A percentile compares a stretch with the other conserved stretches of the same genome.
phyloP scores from a whole-genome alignment of 2,329 filamentous ascomycete genomes.

The Calycina marina region DNA sequence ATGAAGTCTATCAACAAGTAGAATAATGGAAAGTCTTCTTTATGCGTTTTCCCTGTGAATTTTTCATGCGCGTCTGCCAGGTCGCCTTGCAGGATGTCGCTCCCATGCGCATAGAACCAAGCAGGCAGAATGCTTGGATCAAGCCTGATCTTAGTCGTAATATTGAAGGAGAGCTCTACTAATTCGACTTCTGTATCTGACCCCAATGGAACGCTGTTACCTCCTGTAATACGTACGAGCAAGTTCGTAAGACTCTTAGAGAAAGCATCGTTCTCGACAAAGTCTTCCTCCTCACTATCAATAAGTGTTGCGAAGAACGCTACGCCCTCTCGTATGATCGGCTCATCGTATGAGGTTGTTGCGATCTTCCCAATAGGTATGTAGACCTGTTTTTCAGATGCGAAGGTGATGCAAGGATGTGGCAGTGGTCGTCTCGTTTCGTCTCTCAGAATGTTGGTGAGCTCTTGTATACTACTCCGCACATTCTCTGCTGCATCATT shows the following conservation, averaged over 20 bases:
- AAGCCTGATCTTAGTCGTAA: slow-evolving; percentile 88
- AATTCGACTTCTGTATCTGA: slow-evolving; percentile 76
- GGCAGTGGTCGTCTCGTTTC: slow-evolving; percentile 79
- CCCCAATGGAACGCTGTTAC: slow-evolving; percentile 57
- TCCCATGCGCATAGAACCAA: slow-evolving; percentile 63
- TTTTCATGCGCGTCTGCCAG: slow-evolving; percentile 39
- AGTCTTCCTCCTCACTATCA: slow-evolving; percentile 92
- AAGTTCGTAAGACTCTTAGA: slow-evolving; percentile 79
- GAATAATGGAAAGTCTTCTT: slow-evolving; percentile 89
- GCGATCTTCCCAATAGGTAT: slow-evolving; percentile 82
- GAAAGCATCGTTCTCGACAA: slow-evolving; percentile 76
- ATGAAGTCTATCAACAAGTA: slow-evolving; percentile 95
- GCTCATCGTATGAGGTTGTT: slow-evolving; percentile 68
- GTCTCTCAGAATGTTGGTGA: slow-evolving; percentile 64
- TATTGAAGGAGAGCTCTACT: slow-evolving; percentile 87
- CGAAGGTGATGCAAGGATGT: slow-evolving; percentile 83
- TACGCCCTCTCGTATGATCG: slow-evolving; percentile 72
- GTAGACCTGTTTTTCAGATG: slow-evolving; percentile 76
- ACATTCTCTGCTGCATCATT: slow-evolving; percentile 47
- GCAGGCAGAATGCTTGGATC: slow-evolving; percentile 75
- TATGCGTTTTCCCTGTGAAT: slow-evolving; percentile 74
- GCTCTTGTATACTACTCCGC: slow-evolving; percentile 46
- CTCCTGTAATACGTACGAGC: slow-evolving; percentile 61
- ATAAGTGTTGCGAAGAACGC: slow-evolving; percentile 82
- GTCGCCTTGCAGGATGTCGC: slow-evolving; percentile 19